Percentiles rank a stretch among this genome's conserved stretches.
phyloP scores from a whole-genome alignment of 140 eudicot genomes.

The Flaveria floridana region DNA sequence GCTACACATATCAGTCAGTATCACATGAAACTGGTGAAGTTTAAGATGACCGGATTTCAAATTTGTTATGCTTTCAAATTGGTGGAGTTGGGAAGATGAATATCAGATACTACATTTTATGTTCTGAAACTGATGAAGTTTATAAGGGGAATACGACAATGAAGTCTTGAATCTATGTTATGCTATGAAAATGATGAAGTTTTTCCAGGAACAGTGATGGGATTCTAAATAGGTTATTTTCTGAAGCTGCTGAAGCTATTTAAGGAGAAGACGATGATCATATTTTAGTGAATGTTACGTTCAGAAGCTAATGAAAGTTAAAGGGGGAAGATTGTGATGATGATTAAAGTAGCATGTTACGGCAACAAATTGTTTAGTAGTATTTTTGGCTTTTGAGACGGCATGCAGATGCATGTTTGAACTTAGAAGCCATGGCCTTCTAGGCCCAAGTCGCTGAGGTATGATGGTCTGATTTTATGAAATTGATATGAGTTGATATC shows the following conservation, averaged over 20 bases:
- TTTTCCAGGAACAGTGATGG: neutral
- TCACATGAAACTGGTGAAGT: slow-evolving; percentile 17
- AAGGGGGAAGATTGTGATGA: slow-evolving; percentile 23
- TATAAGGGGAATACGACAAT: neutral
- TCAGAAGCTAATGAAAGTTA: neutral
- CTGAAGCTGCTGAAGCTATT: slow-evolving; percentile 11
- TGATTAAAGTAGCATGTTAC: slow-evolving; percentile 14
- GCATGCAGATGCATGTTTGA: slow-evolving; percentile 17
- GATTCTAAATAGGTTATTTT: slow-evolving; percentile 8
- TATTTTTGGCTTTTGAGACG: slow-evolving; percentile 16
- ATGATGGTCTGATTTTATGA: slow-evolving; percentile 13
- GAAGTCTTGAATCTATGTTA: neutral
- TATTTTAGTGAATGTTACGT: neutral
- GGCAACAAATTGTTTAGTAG: neutral
- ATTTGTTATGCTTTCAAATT: slow-evolving; percentile 9
- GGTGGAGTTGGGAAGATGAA: slow-evolving; percentile 14
- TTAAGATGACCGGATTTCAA: neutral
- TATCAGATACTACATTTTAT: slow-evolving; percentile 7
- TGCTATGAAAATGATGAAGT: slow-evolving; percentile 13
- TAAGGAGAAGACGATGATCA: neutral
- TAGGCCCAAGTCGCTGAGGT: slow-evolving; percentile 30
- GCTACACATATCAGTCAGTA: slow-evolving; percentile 17
- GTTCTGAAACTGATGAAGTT: slow-evolving; percentile 10
- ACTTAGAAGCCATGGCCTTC: neutral
- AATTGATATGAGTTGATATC: slow-evolving; percentile 13